Evolutionary conservation across 1,284 basidiomycete genomes (phyloP).

Genomic region (Wolfiporia cocos): DNA sequence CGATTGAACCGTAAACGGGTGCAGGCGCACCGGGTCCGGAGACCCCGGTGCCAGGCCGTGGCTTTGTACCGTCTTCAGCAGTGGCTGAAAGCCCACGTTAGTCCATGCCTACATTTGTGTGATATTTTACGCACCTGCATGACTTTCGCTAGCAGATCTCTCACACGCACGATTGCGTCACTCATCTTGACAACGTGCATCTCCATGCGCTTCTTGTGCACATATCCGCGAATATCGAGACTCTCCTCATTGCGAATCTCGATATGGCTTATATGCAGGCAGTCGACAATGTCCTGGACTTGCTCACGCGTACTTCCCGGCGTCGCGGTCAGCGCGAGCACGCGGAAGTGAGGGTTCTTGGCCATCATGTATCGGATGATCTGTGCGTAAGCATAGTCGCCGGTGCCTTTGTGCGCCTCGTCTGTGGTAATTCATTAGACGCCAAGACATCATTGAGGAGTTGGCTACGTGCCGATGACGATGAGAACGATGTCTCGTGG

Average conservation of each 20-base stretch:
- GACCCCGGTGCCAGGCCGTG: constrained; percentile 23
- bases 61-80: constrained; percentile 24
- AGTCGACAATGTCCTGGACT: constrained; percentile 90
- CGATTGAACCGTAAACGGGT: constrained; percentile 47
- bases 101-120: too few species aligned
- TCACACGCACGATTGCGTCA: constrained; percentile 49
- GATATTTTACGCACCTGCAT: constrained; percentile 82
- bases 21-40: constrained; percentile 40
- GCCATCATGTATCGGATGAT: constrained; percentile 89
- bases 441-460: constrained; percentile 1
- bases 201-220: constrained; percentile 80
- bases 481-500: constrained; percentile 75
- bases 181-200: constrained; percentile 72
- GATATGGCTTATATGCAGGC: constrained; percentile 93
- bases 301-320: constrained; percentile 85
- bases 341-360: constrained; percentile 89
- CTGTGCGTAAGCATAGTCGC: constrained; percentile 90
- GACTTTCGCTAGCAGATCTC: constrained; percentile 51
- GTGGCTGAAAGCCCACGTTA: too few species aligned
- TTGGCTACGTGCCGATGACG: constrained; percentile 59
- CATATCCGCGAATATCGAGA: constrained; percentile 82
- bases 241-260: constrained; percentile 94
- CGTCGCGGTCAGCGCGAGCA: constrained; percentile 93
- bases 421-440: constrained; percentile 41
- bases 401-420: constrained; percentile 93